Evolutionary conservation across 1,139 yeast species (phyloP).

Genomic region (Geotrichum klebahnii): DNA sequence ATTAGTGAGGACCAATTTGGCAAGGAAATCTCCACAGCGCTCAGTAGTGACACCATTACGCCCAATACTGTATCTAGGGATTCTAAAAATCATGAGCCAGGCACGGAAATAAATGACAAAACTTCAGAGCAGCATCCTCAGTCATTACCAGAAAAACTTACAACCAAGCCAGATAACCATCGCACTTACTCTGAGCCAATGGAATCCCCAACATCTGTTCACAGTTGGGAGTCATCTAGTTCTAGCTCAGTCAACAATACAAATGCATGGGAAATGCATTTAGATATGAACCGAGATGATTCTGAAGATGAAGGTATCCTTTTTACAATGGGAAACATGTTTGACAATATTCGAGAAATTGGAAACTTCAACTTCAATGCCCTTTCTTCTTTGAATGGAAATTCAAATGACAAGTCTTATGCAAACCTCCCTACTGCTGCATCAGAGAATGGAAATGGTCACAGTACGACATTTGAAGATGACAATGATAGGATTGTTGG

Average conservation of each 20-base stretch:
- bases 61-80: neutral
- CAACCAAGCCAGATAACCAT: too few species aligned
- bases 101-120: too few species aligned
- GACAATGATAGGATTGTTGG: neutral
- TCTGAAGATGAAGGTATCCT: slow-evolving; percentile 34
- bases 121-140: neutral
- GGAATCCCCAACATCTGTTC: neutral
- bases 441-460: neutral
- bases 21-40: neutral
- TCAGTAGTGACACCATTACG: neutral
- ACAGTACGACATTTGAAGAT: neutral
- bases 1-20: neutral
- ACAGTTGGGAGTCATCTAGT: neutral
- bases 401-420: neutral
- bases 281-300: slow-evolving; percentile 27
- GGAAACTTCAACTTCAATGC: slow-evolving; percentile 25
- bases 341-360: slow-evolving; percentile 30
- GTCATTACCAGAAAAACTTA: neutral
- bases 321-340: slow-evolving; percentile 29
- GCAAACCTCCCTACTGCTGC: neutral
- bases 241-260: slow-evolving; percentile 3
- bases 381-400: slow-evolving; percentile 4
- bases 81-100: too few species aligned
- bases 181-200: too few species aligned
- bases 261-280: slow-evolving; percentile 31